Base-by-base conservation (phyloP, 2,329 filamentous ascomycete genomes). In the Monilinia vaccinii-corymbosi region DNA sequence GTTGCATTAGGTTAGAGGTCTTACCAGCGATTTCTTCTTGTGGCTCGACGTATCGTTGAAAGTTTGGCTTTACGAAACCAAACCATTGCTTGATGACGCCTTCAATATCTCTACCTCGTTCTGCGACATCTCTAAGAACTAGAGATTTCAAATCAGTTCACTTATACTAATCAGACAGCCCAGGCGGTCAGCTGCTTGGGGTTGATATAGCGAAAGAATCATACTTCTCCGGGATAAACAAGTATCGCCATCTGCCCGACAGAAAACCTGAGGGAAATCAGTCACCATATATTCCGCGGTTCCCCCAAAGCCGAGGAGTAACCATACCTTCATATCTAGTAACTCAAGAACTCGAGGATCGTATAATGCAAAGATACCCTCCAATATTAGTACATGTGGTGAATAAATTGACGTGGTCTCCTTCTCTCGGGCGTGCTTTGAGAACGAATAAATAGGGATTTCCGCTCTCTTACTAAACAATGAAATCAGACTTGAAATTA, bases 71-170 rank as follows among this genome's bases (percentile, higher is more conserved):
- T 47, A 99, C 94, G 71, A 89, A 99, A 13, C 77, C 78, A 72
- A 97, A 97, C 94, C 94, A 99, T 73, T 99, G 94, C 74, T 97
- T 97, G 73, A 99, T 92, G 70, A 92, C 93, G 45, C 94, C 94
- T 71, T 97, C 89, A 60, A 97, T 88, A 70, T 96, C 93, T 71
- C 94, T 83, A 3, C 89, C 93, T 69, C 94, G 85, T 69, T 96
- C 90, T 68, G 84, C 84, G 25, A 97, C 90, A 75, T 99, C 94
- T 70, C 94, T 88, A 91, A 77, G 66, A 95, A 66, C 58, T 66
- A 36, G 46, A 21, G 59, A 10, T 36, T 25, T 11, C 16, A n/a
- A 25, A 56, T 61, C 58, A 55, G 66, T 32, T 32, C 58, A 47
- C 38, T n/a, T 21, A 38, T 53, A 23, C 11, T 13, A 44, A 55